Conservation (phyloP, 768 basidiomycete species). For the Suillus discolor region DNA sequence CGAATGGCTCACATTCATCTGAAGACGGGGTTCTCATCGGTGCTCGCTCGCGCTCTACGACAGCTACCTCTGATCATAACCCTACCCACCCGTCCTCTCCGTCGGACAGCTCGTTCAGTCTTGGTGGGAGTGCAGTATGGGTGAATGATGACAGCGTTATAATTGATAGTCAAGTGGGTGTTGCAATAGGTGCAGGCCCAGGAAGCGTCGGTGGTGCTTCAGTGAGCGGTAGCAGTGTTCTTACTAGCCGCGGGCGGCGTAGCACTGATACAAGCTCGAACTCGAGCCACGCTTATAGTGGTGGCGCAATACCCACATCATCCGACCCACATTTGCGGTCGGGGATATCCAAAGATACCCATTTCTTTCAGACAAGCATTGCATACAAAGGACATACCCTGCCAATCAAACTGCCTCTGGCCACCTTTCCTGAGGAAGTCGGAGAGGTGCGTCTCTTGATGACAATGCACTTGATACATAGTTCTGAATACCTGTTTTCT, state of each 20-base stretch:
- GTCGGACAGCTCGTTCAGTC: slow-evolving; percentile 72
- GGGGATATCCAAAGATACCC: slow-evolving; percentile 79
- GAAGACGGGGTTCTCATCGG: slow-evolving; percentile 66
- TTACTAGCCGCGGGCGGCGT: slow-evolving; percentile 52
- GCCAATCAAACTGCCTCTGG: slow-evolving; percentile 89
- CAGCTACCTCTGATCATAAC: slow-evolving; percentile 31
- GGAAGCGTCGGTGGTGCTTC: slow-evolving; percentile 37
- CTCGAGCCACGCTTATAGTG: slow-evolving; percentile 54
- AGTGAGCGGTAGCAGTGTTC: slow-evolving; percentile 43
- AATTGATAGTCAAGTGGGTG: slow-evolving; percentile 43
- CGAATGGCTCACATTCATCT: slow-evolving; percentile 65
- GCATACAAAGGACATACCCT: slow-evolving; percentile 81
- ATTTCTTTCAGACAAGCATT: slow-evolving; percentile 88
- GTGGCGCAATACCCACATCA: slow-evolving; percentile 41
- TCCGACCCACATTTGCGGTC: slow-evolving; percentile 51
- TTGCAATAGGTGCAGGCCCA: slow-evolving; percentile 44
- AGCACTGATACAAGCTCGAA: slow-evolving; percentile 78
- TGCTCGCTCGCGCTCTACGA: slow-evolving; percentile 40
- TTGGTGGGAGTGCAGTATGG: slow-evolving; percentile 84
- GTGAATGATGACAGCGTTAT: slow-evolving; percentile 73
- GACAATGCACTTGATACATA: background rate
- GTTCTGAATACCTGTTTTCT: slow-evolving; percentile 15
- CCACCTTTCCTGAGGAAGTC: slow-evolving; percentile 92
- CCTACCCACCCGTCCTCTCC: slow-evolving; percentile 52
- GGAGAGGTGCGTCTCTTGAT: slow-evolving; percentile 74